Percentiles rank a stretch among this genome's conserved stretches.
These are phyloP conservation scores for Saccharomycopsis guyanensis DNA, from an alignment of 805 yeast genomes.

Conservation along the genomic window DNA sequence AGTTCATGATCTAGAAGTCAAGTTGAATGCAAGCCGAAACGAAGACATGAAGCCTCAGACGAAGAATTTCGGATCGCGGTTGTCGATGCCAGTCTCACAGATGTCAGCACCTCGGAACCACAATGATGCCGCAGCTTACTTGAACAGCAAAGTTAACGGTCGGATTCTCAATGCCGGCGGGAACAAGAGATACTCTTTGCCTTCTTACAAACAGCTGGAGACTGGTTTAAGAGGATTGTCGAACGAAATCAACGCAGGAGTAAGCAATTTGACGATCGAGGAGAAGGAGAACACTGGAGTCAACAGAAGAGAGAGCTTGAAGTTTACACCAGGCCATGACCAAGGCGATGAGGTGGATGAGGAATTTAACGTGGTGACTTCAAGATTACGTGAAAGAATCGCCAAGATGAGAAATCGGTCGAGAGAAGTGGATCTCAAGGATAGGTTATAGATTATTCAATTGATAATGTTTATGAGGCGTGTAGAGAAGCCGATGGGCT, in stretches of 20 bases:
- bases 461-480: too few relatives aligned
- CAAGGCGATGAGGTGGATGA: not conserved
- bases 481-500: too few relatives aligned
- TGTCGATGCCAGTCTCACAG: slow-evolving; percentile 9
- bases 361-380: not conserved
- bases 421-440: not conserved
- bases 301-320: not conserved
- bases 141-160: not conserved
- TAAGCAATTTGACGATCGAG: slow-evolving; percentile 26
- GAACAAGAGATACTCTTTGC: not conserved
- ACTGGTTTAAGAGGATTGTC: not conserved
- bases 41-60: not conserved
- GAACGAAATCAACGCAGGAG: slow-evolving; percentile 20
- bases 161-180: not conserved
- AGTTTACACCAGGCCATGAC: not conserved
- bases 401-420: not conserved
- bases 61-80: slow-evolving; percentile 15
- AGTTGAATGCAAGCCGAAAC: slow-evolving; percentile 21
- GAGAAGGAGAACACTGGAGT: slow-evolving; percentile 23
- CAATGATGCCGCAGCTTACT: not conserved
- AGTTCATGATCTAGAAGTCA: slow-evolving; percentile 46
- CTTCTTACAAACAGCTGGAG: not conserved
- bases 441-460: not conserved
- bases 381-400: not conserved
- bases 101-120: not conserved